Evolutionary conservation across 2,329 filamentous ascomycete species (phyloP).

Genomic region (Exophiala sp.): DNA sequence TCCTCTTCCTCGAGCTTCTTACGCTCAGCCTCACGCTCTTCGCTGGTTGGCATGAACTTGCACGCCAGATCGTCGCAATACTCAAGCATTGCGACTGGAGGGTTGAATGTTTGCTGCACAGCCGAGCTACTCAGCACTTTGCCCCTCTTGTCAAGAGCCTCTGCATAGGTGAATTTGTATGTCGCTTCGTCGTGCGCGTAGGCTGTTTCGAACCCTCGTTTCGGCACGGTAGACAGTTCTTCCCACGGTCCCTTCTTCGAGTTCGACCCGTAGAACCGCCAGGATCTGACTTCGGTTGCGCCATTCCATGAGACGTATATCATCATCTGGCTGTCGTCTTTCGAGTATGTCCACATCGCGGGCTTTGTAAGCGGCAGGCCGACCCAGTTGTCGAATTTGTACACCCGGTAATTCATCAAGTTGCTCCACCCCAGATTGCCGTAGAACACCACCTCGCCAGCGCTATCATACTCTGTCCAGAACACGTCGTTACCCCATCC

Average conservation of each 20-base stretch:
- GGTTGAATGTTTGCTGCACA: conserved; percentile 37
- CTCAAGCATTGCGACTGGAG: conserved; percentile 34
- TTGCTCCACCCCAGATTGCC: conserved; percentile 33
- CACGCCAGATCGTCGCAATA: conserved; percentile 27
- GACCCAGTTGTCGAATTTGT: conserved; percentile 41
- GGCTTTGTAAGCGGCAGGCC: conserved; percentile 40
- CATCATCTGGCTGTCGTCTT: conserved; percentile 26
- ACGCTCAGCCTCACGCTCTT: conserved; percentile 14
- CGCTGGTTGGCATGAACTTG: conserved; percentile 21
- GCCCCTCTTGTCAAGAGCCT: conserved; percentile 36
- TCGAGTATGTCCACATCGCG: conserved; percentile 40
- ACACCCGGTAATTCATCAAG: conserved; percentile 42
- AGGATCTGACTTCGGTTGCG: conserved; percentile 46
- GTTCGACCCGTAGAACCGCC: conserved; percentile 33
- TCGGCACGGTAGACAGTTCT: conserved; percentile 31
- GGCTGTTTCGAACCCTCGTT: conserved; percentile 40
- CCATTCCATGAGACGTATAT: conserved; percentile 47
- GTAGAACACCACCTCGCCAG: conserved; percentile 36
- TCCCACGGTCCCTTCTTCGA: conserved; percentile 31
- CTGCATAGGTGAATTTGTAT: conserved; percentile 29
- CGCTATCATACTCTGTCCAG: conserved; percentile 38
- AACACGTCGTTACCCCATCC: conserved; percentile 43
- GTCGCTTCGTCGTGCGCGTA: conserved; percentile 28
- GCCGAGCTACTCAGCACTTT: conserved; percentile 34
- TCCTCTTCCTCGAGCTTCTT: too few relatives aligned